Percentiles rank a stretch among this genome's conserved stretches.
phyloP scores from a whole-genome alignment of 352 stramenopile species.

The Pythium periplocum region DNA sequence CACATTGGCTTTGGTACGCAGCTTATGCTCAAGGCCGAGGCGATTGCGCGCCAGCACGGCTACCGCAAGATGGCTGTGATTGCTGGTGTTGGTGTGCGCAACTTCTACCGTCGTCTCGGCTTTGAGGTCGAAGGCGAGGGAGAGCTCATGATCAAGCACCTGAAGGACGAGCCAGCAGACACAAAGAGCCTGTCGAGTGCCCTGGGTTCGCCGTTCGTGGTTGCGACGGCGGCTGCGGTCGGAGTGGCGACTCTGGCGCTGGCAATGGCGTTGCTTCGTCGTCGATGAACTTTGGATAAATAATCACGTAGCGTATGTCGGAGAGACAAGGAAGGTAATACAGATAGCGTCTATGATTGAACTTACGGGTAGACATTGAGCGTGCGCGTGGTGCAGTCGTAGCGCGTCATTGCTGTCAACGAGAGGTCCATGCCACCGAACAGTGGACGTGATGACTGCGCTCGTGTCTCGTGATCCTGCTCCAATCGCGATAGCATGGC shows the following conservation, averaged over 20 bases:
- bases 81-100: constrained; percentile 85
- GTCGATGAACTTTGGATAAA: constrained; percentile 5
- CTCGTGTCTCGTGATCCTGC: too few species aligned
- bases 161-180: constrained; percentile 18
- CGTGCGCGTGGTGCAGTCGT: constrained; percentile 15
- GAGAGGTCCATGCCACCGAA: constrained; percentile 1
- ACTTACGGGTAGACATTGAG: constrained; percentile 9
- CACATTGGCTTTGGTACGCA: constrained; percentile 87
- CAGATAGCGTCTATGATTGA: not conserved
- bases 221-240: not conserved
- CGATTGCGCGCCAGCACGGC: constrained; percentile 63
- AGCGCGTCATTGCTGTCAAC: constrained; percentile 11
- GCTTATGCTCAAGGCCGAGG: constrained; percentile 78
- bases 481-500: too few species aligned
- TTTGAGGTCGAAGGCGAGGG: constrained; percentile 85
- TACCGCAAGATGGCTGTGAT: constrained; percentile 87
- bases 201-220: not conserved
- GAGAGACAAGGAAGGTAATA: not conserved
- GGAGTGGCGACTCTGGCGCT: constrained; percentile 6
- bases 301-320: too few species aligned
- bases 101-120: constrained; percentile 88
- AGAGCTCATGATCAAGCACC: constrained; percentile 85
- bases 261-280: constrained; percentile 7
- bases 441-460: too few species aligned
- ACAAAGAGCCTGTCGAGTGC: too few species aligned